Evolutionary conservation across 768 basidiomycete genomes (phyloP), one percentile per base, ranked within the genome.

Genomic region (Suillus fuscotomentosus): DNA sequence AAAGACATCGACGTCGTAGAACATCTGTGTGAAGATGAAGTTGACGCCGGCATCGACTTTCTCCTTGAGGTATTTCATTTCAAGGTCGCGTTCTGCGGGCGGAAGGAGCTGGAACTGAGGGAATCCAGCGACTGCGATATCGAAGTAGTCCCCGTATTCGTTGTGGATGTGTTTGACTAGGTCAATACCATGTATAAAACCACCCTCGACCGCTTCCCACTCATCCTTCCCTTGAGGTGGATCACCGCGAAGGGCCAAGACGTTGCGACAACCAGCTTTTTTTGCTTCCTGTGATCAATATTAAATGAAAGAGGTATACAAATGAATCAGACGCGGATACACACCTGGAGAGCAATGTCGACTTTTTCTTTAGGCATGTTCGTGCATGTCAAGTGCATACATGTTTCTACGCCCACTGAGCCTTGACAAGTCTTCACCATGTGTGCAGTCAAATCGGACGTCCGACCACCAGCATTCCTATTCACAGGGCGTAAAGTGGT

Each of bases 1-100:
- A 80, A 99, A 99, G 70, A 99, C 73, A 41, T 93, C 85, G 56
- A 90, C 88, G 70, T 97, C 96, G 79, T 96, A 97, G 80, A 98
- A 98, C 94, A 98, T 95, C 77, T 98, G 96, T 0, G 96, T 97
- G 81, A 98, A 97, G 77, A 98, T 97, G 79, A 97, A 93, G 73
- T 88, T 84, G 66, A 89, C 92, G 45, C 96, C 95, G 11, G 88
- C 91, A 67, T 97, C 95, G 64, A 96, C 79, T 77, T 98, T 98
- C 68, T 92, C 88, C 78, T 97, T 97, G 67, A 97, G 82, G 76
- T 84, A 96, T 64, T 83, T 77, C 78, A 97, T 88, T 76, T 98
- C 96, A 61, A 85, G 84, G 36, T 84, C 86, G 48, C 84, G 85
- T 70, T 95, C 89, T 55, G 88, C 90, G 0, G 85, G 84, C 2